A percentile compares a stretch with the other conserved stretches of the same genome.
These are phyloP conservation scores for Neurospora sp. DNA, from an alignment of 2,329 filamentous ascomycete genomes.

Conservation along the genomic window DNA sequence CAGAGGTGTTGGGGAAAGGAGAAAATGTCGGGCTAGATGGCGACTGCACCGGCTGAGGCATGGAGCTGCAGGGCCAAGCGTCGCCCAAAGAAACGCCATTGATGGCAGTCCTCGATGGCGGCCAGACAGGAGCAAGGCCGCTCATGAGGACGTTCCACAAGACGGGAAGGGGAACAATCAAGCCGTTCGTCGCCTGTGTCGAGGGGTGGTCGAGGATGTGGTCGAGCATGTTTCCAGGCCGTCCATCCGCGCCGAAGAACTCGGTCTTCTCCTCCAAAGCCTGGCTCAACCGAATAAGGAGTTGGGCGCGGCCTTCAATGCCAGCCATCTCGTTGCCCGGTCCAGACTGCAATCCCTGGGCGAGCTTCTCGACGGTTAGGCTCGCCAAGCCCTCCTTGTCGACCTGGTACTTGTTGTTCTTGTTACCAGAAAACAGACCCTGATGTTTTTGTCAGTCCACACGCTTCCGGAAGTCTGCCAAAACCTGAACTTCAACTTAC, in stretches of 20 bases:
- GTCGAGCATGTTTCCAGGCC: constrained; percentile 92
- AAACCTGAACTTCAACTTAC: constrained; percentile 23
- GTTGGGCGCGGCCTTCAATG: constrained; percentile 70
- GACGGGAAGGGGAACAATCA: constrained; percentile 76
- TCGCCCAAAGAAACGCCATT: constrained; percentile 84
- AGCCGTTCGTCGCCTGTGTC: constrained; percentile 78
- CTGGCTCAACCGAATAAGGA: constrained; percentile 64
- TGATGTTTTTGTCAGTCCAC: constrained; percentile 18
- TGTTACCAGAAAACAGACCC: constrained; percentile 79
- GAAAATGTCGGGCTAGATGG: constrained; percentile 42
- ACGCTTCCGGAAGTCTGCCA: neutral
- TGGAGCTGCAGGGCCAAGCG: constrained; percentile 80
- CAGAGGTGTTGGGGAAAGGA: constrained; percentile 32
- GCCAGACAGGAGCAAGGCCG: constrained; percentile 81
- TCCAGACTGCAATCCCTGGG: constrained; percentile 74
- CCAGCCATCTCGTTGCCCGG: constrained; percentile 75
- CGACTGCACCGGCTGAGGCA: constrained; percentile 46
- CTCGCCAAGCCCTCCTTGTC: constrained; percentile 71
- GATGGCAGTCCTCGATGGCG: constrained; percentile 71
- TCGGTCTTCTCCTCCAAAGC: constrained; percentile 68
- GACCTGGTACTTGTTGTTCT: constrained; percentile 75
- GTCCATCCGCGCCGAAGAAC: constrained; percentile 72
- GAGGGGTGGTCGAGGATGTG: constrained; percentile 87
- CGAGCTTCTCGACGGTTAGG: constrained; percentile 64
- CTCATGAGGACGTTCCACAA: constrained; percentile 89